phyloP scores from a whole-genome alignment of 345 rosid genomes.

The Salix koriyanagi region DNA sequence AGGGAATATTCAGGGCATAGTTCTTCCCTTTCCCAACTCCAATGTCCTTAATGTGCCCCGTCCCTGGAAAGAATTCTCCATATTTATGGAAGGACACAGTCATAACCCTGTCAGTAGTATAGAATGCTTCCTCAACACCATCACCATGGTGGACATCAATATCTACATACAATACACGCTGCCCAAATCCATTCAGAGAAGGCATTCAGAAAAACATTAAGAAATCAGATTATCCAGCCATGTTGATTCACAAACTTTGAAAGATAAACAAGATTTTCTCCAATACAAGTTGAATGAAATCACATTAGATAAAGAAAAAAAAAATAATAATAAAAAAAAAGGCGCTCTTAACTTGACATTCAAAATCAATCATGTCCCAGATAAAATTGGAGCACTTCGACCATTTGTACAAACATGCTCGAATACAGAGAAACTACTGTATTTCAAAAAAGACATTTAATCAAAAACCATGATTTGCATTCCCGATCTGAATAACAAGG shows the following conservation, averaged over 20 bases:
- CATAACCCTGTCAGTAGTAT: conserved; percentile 99
- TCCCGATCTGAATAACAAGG: neutral
- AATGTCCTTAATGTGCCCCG: conserved; percentile 78
- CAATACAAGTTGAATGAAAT: conserved; percentile 1
- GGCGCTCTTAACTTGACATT: neutral
- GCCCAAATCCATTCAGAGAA: conserved; percentile 30
- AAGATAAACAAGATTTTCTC: neutral
- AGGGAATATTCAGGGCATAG: conserved; percentile 92
- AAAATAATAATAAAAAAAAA: neutral
- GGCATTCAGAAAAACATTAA: conserved; percentile 2
- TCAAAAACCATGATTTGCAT: neutral
- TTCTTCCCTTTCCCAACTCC: conserved; percentile 66
- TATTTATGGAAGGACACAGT: conserved; percentile 95
- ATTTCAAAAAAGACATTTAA: neutral
- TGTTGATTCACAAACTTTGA: neutral
- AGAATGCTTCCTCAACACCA: conserved; percentile 98
- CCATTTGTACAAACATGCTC: neutral
- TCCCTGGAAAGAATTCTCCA: conserved; percentile 97
- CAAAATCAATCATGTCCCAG: neutral
- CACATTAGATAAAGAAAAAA: neutral
- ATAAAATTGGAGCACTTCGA: neutral
- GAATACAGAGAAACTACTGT: neutral
- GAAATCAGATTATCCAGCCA: neutral
- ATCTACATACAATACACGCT: conserved; percentile 90
- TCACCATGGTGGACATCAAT: conserved; percentile 99